Conservation (phyloP, 768 basidiomycete species). For the Lactifluus subvellereus region DNA sequence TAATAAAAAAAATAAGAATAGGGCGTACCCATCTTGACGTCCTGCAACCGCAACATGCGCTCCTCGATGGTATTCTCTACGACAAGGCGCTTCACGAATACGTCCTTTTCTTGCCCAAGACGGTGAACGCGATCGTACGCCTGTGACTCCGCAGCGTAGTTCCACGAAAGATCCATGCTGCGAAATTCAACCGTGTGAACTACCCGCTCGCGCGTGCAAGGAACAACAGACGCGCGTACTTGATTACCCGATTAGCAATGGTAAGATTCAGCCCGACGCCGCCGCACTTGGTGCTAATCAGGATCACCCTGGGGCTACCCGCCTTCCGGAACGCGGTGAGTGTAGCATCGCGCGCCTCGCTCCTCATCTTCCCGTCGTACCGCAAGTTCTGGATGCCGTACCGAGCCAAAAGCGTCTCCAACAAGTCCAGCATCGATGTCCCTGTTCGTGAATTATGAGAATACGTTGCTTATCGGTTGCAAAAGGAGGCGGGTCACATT, state of each 20-base stretch:
- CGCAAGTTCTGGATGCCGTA: slow-evolving; percentile 53
- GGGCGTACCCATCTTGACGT: slow-evolving; percentile 50
- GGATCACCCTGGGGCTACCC: slow-evolving; percentile 55
- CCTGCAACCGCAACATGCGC: slow-evolving; percentile 65
- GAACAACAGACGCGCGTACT: slow-evolving; percentile 37
- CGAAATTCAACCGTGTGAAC: background rate
- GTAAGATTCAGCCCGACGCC: slow-evolving; percentile 66
- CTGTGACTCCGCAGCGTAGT: slow-evolving; percentile 65
- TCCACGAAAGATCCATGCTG: slow-evolving; percentile 72
- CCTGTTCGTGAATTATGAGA: slow-evolving; percentile 35
- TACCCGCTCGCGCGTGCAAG: background rate
- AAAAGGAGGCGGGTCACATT: slow-evolving; percentile 39
- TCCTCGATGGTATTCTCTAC: slow-evolving; percentile 71
- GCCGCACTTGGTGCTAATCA: slow-evolving; percentile 65
- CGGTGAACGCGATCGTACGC: slow-evolving; percentile 59
- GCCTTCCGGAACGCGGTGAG: slow-evolving; percentile 48
- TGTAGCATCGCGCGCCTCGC: slow-evolving; percentile 43
- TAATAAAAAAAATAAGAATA: background rate
- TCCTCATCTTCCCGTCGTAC: slow-evolving; percentile 67
- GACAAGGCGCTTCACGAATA: slow-evolving; percentile 61
- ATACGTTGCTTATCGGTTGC: background rate
- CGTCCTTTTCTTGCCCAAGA: slow-evolving; percentile 64
- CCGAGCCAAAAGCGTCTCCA: slow-evolving; percentile 54
- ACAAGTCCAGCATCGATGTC: slow-evolving; percentile 66
- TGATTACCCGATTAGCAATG: slow-evolving; percentile 62